Conservation (phyloP, 352 stramenopile species). For the Phytopythium helicoides region DNA sequence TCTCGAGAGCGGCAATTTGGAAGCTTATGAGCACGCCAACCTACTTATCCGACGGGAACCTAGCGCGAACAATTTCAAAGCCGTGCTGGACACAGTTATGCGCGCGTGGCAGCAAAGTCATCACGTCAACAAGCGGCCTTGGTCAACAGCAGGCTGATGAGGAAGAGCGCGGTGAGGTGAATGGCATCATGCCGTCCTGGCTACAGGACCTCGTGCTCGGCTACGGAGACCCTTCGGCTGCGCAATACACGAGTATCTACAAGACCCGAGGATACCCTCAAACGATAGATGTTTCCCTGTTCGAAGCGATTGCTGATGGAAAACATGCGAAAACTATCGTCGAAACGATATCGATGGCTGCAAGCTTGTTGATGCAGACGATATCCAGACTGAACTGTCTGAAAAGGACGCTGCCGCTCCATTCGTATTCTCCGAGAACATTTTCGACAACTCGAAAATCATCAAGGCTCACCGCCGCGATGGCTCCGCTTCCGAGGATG, state of each 20-base stretch:
- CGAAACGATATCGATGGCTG: conserved; percentile 4
- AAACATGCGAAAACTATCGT: conserved; percentile 40
- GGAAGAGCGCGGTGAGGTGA: not conserved
- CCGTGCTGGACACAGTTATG: conserved; percentile 90
- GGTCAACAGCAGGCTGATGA: not conserved
- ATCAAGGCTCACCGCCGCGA: conserved; percentile 35
- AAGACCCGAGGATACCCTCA: conserved; percentile 34
- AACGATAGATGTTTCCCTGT: conserved; percentile 31
- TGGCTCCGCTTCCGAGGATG: conserved; percentile 4
- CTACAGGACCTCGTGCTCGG: conserved; percentile 94
- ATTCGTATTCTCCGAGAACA: conserved; percentile 51
- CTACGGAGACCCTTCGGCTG: conserved; percentile 87
- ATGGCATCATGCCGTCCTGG: conserved; percentile 86
- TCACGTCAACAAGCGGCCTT: conserved; percentile 17
- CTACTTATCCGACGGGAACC: conserved; percentile 89
- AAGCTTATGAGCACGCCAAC: conserved; percentile 92
- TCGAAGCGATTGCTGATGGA: conserved; percentile 43
- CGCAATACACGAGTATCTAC: conserved; percentile 65
- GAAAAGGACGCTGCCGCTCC: conserved; percentile 33
- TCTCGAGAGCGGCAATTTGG: conserved; percentile 44
- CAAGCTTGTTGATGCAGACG: conserved; percentile 40
- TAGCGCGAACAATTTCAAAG: conserved; percentile 95
- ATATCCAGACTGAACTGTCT: conserved; percentile 25
- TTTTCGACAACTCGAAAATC: conserved; percentile 21
- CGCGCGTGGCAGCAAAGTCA: conserved; percentile 11